Evolutionary conservation across 2,329 filamentous ascomycete species (phyloP).

Genomic region (Pseudocercospora fijiensis): DNA sequence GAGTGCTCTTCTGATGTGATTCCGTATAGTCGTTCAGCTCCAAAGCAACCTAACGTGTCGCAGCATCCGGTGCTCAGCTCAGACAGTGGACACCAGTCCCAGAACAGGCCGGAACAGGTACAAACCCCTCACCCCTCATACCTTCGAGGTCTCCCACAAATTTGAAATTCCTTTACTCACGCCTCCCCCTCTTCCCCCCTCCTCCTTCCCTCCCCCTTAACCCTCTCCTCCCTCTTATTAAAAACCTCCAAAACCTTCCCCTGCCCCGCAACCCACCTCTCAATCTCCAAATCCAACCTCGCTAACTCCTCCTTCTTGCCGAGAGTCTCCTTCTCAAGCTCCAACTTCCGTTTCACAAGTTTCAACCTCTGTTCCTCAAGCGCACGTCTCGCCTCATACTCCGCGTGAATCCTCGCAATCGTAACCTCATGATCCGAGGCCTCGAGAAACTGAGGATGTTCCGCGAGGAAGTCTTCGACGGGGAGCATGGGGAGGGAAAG

Average conservation of each 20-base stretch:
- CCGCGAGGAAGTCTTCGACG: constrained; percentile 73
- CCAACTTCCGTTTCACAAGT: constrained; percentile 63
- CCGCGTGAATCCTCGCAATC: constrained; percentile 86
- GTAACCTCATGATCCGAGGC: constrained; percentile 78
- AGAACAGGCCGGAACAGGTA: no score
- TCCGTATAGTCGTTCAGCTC: no score
- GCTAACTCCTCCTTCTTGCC: constrained; percentile 90
- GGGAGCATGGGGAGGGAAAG: constrained; percentile 81
- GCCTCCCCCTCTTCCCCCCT: neutral
- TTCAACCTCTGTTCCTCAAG: constrained; percentile 78
- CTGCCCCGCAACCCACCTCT: constrained; percentile 47
- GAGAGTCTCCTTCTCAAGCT: constrained; percentile 74
- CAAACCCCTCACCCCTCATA: no score
- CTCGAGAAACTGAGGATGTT: constrained; percentile 72
- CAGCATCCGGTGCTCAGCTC: no score
- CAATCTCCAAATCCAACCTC: constrained; percentile 85
- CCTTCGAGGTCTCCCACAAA: neutral
- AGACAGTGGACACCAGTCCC: no score
- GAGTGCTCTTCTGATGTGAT: no score
- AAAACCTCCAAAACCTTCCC: constrained; percentile 32
- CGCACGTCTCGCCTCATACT: constrained; percentile 77
- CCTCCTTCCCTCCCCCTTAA: constrained; percentile 14
- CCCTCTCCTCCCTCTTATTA: constrained; percentile 32
- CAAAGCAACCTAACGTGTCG: no score
- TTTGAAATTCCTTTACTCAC: neutral